phyloP scores from a whole-genome alignment of 768 basidiomycete species.

The Collybia nuda region DNA sequence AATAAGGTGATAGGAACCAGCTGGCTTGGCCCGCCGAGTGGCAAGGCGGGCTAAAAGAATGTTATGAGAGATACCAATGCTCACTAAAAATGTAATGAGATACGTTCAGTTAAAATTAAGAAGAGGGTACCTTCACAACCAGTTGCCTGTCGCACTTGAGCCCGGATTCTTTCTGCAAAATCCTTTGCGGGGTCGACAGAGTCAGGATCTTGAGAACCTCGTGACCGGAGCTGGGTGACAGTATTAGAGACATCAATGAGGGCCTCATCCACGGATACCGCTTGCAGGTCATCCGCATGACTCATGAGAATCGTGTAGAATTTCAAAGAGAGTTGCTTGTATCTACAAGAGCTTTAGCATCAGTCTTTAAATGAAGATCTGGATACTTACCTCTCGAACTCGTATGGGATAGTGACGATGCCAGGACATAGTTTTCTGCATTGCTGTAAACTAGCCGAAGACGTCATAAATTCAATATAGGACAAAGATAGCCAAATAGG shows the following conservation, averaged over 20 bases:
- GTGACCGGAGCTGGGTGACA: conserved; percentile 40
- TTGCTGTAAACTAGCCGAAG: conserved; percentile 7
- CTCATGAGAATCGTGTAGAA: conserved; percentile 94
- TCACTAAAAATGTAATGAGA: conserved; percentile 56
- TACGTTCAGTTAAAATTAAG: no score
- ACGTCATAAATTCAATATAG: not conserved
- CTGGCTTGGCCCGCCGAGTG: conserved; percentile 89
- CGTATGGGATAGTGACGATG: conserved; percentile 83
- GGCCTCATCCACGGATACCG: conserved; percentile 96
- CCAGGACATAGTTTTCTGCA: conserved; percentile 74
- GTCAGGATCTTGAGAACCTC: conserved; percentile 21
- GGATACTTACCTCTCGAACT: conserved; percentile 73
- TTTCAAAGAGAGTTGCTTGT: conserved; percentile 77
- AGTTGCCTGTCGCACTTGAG: conserved; percentile 74
- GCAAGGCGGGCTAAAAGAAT: conserved; percentile 92
- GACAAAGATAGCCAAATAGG: not conserved
- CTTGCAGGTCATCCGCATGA: conserved; percentile 88
- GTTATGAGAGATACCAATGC: conserved; percentile 90
- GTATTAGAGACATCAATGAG: conserved; percentile 81
- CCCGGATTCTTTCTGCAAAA: conserved; percentile 79
- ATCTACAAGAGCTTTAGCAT: conserved; percentile 44
- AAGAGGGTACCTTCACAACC: conserved; percentile 86
- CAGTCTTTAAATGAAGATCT: not conserved
- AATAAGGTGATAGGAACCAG: conserved; percentile 75
- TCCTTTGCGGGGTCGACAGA: conserved; percentile 66